Evolutionary conservation across 2,329 filamentous ascomycete species (phyloP).

Genomic region (Neonectria neomacrospora): DNA sequence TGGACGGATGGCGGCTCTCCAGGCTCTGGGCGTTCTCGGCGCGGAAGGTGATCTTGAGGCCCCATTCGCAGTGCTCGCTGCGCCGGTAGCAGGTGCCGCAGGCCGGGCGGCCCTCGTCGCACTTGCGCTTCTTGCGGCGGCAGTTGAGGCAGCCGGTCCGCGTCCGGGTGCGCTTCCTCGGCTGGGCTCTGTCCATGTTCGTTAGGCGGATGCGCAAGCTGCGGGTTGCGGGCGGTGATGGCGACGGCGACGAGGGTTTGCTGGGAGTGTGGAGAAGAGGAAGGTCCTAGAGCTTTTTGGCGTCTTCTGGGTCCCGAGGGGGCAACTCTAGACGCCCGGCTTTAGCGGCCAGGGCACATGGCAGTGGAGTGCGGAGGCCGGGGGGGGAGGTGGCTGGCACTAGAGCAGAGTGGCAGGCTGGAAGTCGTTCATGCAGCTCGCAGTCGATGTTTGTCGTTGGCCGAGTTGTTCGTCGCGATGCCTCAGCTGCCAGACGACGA

Average conservation of each 20-base stretch:
- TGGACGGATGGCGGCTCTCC: conserved; percentile 48
- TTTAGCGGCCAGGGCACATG: neutral
- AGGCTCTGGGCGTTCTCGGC: conserved; percentile 51
- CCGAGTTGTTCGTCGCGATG: neutral
- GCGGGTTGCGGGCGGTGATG: neutral
- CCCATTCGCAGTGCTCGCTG: conserved; percentile 51
- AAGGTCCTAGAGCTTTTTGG: too few species aligned
- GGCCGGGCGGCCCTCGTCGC: conserved; percentile 50
- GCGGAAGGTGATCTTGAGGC: conserved; percentile 52
- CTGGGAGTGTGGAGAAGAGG: conserved; percentile 15
- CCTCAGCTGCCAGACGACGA: neutral
- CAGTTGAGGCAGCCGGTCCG: conserved; percentile 53
- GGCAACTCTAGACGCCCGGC: conserved; percentile 28
- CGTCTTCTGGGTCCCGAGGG: conserved; percentile 20
- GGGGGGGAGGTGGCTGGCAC: too few species aligned
- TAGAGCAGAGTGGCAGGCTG: too few species aligned
- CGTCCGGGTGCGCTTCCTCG: conserved; percentile 48
- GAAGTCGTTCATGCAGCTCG: neutral
- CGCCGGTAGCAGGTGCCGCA: conserved; percentile 50
- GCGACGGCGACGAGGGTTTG: neutral
- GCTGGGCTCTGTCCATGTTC: conserved; percentile 31
- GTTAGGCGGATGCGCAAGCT: conserved; percentile 36
- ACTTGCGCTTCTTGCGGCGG: conserved; percentile 53
- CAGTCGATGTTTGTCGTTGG: neutral
- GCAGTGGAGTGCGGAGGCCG: neutral